Percentiles rank a stretch among this genome's conserved stretches.
These are phyloP conservation scores for Claviceps citrina DNA, from an alignment of 2,329 filamentous ascomycete genomes.

Conservation along the genomic window DNA sequence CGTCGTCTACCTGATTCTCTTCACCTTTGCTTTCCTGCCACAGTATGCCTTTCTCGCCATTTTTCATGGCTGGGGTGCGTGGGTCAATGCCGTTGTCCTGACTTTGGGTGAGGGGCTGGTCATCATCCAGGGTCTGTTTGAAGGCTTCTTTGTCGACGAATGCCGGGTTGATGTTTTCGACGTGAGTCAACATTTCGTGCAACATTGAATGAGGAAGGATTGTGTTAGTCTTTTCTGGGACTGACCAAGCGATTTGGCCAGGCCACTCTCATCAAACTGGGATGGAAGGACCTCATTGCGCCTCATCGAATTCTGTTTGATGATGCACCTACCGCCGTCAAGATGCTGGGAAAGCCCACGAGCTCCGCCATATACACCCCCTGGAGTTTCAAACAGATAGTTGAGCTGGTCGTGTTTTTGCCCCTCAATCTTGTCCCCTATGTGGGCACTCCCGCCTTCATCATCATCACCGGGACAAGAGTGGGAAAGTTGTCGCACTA, in stretches of 20 bases:
- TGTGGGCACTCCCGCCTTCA: constrained; percentile 69
- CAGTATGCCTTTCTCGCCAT: constrained; percentile 79
- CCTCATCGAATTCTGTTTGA: constrained; percentile 48
- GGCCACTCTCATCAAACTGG: constrained; percentile 60
- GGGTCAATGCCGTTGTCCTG: constrained; percentile 74
- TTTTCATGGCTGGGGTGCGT: constrained; percentile 78
- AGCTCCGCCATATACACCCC: constrained; percentile 65
- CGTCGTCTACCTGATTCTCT: constrained; percentile 72
- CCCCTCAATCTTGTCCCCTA: constrained; percentile 80
- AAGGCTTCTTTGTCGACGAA: constrained; percentile 70
- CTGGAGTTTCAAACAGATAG: constrained; percentile 79
- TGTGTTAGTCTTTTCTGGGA: too few species aligned
- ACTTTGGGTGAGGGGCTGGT: constrained; percentile 72
- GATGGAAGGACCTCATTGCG: constrained; percentile 51
- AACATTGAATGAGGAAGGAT: too few species aligned
- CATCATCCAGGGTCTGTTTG: constrained; percentile 54
- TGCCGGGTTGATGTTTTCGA: constrained; percentile 72
- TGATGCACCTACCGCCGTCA: constrained; percentile 57
- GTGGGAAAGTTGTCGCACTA: constrained; percentile 82
- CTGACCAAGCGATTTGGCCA: constrained; percentile 14
- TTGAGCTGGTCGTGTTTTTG: constrained; percentile 64
- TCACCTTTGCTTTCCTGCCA: constrained; percentile 75
- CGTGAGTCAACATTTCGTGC: constrained; percentile 33
- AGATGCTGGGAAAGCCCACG: constrained; percentile 70
- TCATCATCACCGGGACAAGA: constrained; percentile 74